Percentiles rank a stretch among this genome's conserved stretches.
These are phyloP conservation scores for Physaria fendleri DNA, from an alignment of 345 rosid genomes.

Conservation along the genomic window DNA sequence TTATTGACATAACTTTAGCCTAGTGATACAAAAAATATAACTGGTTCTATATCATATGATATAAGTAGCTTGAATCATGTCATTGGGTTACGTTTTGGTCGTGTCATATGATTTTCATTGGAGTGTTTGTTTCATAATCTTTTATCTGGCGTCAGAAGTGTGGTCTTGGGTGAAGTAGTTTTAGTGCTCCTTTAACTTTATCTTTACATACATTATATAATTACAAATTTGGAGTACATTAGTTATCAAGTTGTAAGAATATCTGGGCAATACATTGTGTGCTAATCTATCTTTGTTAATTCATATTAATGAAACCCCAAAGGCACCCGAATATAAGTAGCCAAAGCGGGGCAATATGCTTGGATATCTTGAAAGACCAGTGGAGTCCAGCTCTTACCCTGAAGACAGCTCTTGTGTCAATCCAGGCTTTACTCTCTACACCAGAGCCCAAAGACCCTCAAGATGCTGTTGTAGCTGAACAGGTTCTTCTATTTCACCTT, in stretches of 20 bases:
- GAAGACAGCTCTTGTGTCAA: slow-evolving; percentile 94
- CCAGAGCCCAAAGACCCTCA: slow-evolving; percentile 98
- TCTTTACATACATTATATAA: not conserved
- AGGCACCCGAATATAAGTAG: slow-evolving; percentile 99
- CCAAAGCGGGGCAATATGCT: slow-evolving; percentile 97
- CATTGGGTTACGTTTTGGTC: not conserved
- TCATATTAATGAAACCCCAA: not conserved
- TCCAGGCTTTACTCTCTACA: slow-evolving; percentile 91
- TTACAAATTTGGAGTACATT: not conserved
- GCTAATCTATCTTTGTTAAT: slow-evolving; percentile 1
- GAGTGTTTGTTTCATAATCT: not conserved
- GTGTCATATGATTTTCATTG: not conserved
- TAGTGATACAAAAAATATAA: too few relatives aligned
- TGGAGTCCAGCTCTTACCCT: slow-evolving; percentile 99
- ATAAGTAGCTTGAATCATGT: not conserved
- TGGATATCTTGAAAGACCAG: slow-evolving; percentile 95
- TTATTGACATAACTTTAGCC: too few relatives aligned
- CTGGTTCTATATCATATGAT: not conserved
- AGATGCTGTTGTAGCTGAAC: slow-evolving; percentile 99
- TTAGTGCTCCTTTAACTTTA: not conserved
- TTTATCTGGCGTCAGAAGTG: not conserved
- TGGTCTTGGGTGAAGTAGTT: not conserved
- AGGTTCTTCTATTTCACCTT: slow-evolving; percentile 39
- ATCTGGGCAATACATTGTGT: not conserved
- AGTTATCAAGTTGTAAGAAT: too few relatives aligned